Evolutionary conservation across 805 yeast genomes (phyloP), one percentile per base, ranked within the genome.

Genomic region (Naumovozyma castellii): DNA sequence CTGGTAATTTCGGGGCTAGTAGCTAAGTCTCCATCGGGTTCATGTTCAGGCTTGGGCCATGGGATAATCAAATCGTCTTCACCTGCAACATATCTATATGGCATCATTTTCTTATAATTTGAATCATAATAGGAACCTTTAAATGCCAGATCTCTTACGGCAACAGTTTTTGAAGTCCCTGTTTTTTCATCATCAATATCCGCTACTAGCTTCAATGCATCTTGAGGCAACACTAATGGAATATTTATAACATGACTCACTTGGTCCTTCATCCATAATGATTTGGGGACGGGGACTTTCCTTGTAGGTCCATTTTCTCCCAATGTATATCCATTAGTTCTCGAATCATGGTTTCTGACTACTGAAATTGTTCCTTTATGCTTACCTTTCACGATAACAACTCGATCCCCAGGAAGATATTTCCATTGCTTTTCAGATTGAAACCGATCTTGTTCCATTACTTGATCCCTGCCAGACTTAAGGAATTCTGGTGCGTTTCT

Each of bases 41-140:
- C 58, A 4, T 46, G 46, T 27, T 69, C 76, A 1, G 92, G 88
- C 50, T 75, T 72, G 30, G 96, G 96, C 94, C 95, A 90, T 39
- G 97, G 97, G 37, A 88, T 78, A 18, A 78, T 74, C 39, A 85
- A 66, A 38, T 76, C 72, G 32, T 73, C 75, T 50, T 81, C 79
- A 49, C 83, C 78, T 46, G 73, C 73, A 18, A 88, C 85, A 49
- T 76, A 75, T 61, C 97, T 76, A 43, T 75, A 75, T 22, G 94
- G 94, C 67, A 85, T 64, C 71, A 80, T 73, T 52, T 69, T 69
- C 56, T 79, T 80, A 61, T 80, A 78, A 48, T 80, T 75, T 34
- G 74, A 75, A 55, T 87, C 95, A 59, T 73, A 90, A 56, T 82
- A 80, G 37, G 67, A 63, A 17, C 84, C 94, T 38, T 72, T 73